A percentile compares a stretch with the other conserved stretches of the same genome.
phyloP scores from a whole-genome alignment of 768 basidiomycete species.

The Tricholomella constricta region DNA sequence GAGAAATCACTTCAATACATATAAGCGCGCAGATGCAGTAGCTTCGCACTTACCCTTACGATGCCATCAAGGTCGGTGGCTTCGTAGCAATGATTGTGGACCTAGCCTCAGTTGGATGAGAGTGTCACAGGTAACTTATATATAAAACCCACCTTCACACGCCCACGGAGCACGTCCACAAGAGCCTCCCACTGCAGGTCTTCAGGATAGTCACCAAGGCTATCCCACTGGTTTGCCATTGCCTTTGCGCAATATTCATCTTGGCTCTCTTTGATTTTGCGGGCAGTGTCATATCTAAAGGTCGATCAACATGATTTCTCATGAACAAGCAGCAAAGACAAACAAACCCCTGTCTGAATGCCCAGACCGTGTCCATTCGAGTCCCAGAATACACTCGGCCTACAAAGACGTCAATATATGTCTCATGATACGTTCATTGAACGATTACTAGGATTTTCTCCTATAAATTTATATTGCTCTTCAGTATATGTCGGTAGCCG shows the following conservation, averaged over 20 bases:
- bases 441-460: conserved; percentile 55
- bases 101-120: conserved; percentile 27
- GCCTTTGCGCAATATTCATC: conserved; percentile 66
- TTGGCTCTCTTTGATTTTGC: conserved; percentile 63
- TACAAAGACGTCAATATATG: conserved; percentile 15
- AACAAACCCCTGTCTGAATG: conserved; percentile 63
- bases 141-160: conserved; percentile 60
- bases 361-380: conserved; percentile 72
- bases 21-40: not conserved
- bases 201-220: conserved; percentile 63
- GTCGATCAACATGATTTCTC: conserved; percentile 13
- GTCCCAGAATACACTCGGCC: conserved; percentile 43
- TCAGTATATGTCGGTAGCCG: not conserved
- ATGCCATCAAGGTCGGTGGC: conserved; percentile 72
- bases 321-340: not conserved
- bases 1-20: not conserved
- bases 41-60: conserved; percentile 52
- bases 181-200: conserved; percentile 78
- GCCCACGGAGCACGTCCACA: conserved; percentile 75
- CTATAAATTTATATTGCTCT: conserved; percentile 24
- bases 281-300: conserved; percentile 61
- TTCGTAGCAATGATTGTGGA: conserved; percentile 58
- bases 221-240: conserved; percentile 44
- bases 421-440: conserved; percentile 14
- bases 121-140: not conserved